Base-by-base conservation (phyloP, 1,284 basidiomycete species). In the Leccinum laetum region DNA sequence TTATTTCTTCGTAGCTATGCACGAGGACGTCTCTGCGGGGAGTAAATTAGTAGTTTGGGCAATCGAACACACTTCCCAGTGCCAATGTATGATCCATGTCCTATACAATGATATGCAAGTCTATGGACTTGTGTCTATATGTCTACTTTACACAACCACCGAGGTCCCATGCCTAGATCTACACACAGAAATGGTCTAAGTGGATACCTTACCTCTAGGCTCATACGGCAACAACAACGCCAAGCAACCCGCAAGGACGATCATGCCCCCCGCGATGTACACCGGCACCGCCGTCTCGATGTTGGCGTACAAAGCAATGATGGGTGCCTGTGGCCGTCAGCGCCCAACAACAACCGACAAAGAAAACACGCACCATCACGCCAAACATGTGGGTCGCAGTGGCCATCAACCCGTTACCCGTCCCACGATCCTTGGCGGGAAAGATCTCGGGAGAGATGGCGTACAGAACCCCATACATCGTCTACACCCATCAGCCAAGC, bases 221-320 rank as follows among this genome's bases (percentile, higher is more conserved):
- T 93, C 91, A 68, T 88, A 91, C 0, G 93, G 93, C 60, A 95
- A 79, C 13, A 92, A 72, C n/a, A 93, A 73, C 26, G 91, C 86
- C 58, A 94, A 72, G 4, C 83, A 68, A 0, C 90, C 90, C 2
- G 90, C 84, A 24, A 83, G 79, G 11, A 94, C 78, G 73, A 94
- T 87, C 64, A 95, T 78, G 13, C 83, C 87, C 1, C 90, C 93
- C 13, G 90, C 84, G 66, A 94, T 87, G 70, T 90, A 95, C 44
- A 95, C 90, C 0, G 93, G 93, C 1, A 87, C 86, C 0, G 87
- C 80, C 0, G 88, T 91, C 46, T 78, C 78, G 32, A 92, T 74
- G 70, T 92, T 83, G 0, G 88, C 88, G 68, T 88, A 91, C 3
- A 92, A 73, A 5, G 90, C 91, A 64, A 93, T 88, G 41, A 66